These are phyloP conservation scores for Lactuca sativa DNA, from an alignment of 129 eudicot species.

Conservation along the genomic window DNA sequence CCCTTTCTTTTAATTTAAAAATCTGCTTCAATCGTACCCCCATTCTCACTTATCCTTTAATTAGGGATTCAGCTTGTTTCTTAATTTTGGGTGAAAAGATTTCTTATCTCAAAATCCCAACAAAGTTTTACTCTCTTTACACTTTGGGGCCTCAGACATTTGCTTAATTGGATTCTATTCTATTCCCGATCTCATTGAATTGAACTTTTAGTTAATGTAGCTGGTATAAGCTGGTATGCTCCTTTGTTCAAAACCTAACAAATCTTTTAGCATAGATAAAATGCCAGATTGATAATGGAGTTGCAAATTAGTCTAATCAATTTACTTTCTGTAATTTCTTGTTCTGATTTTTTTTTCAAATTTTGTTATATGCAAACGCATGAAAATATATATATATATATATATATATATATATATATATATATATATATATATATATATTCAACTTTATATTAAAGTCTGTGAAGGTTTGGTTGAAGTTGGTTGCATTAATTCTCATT, in stretches of 20 bases:
- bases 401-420: too few species aligned
- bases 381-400: constrained; percentile 1
- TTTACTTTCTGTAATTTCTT: not conserved
- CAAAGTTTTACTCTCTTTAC: not conserved
- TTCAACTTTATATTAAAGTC: not conserved
- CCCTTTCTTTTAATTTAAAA: not conserved
- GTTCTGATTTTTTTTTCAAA: not conserved
- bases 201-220: not conserved
- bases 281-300: not conserved
- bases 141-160: too few species aligned
- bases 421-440: too few species aligned
- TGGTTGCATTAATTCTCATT: not conserved
- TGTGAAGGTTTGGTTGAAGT: not conserved
- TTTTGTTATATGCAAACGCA: constrained; percentile 1
- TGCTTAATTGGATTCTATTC: not conserved
- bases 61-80: not conserved
- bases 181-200: not conserved
- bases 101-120: not conserved
- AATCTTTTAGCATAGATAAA: not conserved
- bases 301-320: not conserved
- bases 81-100: not conserved
- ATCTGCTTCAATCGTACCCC: not conserved
- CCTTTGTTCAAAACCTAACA: not conserved
- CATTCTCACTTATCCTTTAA: not conserved
- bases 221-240: constrained; percentile 9